Evolutionary conservation across 1,284 basidiomycete genomes (phyloP).

Genomic region (Wolfiporia cocos): DNA sequence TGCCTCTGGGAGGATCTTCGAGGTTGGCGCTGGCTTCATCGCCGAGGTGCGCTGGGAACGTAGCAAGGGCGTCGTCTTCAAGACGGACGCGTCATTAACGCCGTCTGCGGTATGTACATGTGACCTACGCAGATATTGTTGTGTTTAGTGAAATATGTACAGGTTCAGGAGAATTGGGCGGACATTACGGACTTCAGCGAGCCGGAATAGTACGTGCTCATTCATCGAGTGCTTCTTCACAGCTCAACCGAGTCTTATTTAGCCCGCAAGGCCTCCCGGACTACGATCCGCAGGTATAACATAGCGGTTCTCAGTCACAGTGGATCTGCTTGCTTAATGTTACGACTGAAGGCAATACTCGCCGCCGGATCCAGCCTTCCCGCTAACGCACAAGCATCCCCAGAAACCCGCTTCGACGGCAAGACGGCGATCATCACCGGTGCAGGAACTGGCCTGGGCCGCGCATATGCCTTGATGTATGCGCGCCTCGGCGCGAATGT

Average conservation of each 20-base stretch:
- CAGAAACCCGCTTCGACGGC: slow-evolving; percentile 77
- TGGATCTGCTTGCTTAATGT: slow-evolving; percentile 4
- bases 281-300: slow-evolving; percentile 55
- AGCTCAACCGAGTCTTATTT: not conserved
- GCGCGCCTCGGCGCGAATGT: slow-evolving; percentile 91
- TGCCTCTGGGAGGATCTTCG: slow-evolving; percentile 85
- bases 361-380: slow-evolving; percentile 64
- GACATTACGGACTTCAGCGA: slow-evolving; percentile 81
- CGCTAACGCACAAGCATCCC: slow-evolving; percentile 68
- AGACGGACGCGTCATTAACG: slow-evolving; percentile 87
- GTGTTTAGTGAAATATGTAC: not conserved
- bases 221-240: not conserved
- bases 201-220: slow-evolving; percentile 57
- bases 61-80: slow-evolving; percentile 84
- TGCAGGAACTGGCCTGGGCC: slow-evolving; percentile 89
- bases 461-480: slow-evolving; percentile 90
- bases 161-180: slow-evolving; percentile 79
- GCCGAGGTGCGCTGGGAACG: slow-evolving; percentile 95
- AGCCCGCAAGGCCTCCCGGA: slow-evolving; percentile 72
- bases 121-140: too few relatives aligned
- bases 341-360: slow-evolving; percentile 57
- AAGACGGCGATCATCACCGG: slow-evolving; percentile 96
- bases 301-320: not conserved
- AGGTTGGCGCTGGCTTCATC: slow-evolving; percentile 91
- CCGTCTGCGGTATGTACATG: slow-evolving; percentile 74